Evolutionary conservation across 345 rosid genomes (phyloP), one percentile per base, ranked within the genome.

Genomic region (Arabis hirsuta): DNA sequence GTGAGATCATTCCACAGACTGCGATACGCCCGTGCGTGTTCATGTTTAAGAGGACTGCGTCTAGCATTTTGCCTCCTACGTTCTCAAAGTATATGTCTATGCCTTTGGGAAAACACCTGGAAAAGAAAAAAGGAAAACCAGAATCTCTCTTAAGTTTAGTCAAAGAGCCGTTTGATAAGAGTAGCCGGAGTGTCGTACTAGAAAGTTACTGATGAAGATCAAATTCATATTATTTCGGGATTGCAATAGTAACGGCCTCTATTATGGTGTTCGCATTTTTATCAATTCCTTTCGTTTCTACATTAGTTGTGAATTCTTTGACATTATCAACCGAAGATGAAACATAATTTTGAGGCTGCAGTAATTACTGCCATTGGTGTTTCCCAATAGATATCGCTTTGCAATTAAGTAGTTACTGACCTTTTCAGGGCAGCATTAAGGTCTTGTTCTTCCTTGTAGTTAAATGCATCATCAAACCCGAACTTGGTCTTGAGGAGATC

Each of bases 381-480:
- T 8, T 8, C 9, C 2, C 9, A 8, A 8, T 36, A 36, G 41
- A 36, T 36, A 36, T 36, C 9, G 22, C 32, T 64, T 44, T 4
- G 6, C 10, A 32, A 22, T 36, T 22, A 55, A 12, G 41, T 26
- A 43, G 55, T 48, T 51, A 39, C 12, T 51, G 9, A 88, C 96
- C 89, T 85, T 71, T 85, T 86, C 61, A 88, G 60, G 51, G 90
- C 86, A 44, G 80, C 87, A 71, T 52, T 78, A 36, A 82, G 76
- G 69, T 86, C 76, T 16, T 39, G 55, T 55, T 88, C 89, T 55
- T 86, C 90, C 62, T 90, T 90, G 71, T 90, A 88, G 81, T 90
- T 88, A 80, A 88, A 86, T 72, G 91, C 91, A 26, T 79, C 91
- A 64, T 90, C 83, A 72, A 88, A 88, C 46, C 94, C 89, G 54